Evolutionary conservation across 2,329 filamentous ascomycete genomes (phyloP), one percentile per base, ranked within the genome.

Genomic region (Fusarium caatingaense): DNA sequence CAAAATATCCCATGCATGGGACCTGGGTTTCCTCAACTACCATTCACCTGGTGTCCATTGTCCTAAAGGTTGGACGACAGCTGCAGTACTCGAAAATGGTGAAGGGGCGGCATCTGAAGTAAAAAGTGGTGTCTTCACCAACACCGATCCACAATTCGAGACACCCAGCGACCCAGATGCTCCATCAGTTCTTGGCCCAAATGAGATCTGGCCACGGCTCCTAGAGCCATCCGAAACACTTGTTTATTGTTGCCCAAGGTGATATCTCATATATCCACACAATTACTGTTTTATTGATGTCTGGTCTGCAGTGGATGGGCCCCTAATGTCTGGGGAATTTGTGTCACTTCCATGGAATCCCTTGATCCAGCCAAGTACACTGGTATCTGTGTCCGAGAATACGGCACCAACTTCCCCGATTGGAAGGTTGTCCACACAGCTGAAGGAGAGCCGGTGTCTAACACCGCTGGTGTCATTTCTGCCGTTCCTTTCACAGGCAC

Each of bases 11-110:
- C 18, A 50, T 16, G n/a, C 47, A 37, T 46, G 64, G 5, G 40
- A 49, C 1, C 61, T 68, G 8, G 65, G 60, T 3, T 56, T 66
- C 15, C 37, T 75, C 16, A 27, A 47, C 0, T 74, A 76, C 44
- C 63, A 72, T 57, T 78, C 76, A 1, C 73, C 74, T 0, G 76
- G 71, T 1, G 23, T 74, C 3, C 42, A 54, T 10, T 78, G 73
- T 13, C 75, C 74, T 3, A 62, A 69, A 0, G 69, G 68, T 0
- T 75, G 74, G 72, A 75, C 72, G 8, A 77, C 73, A 5, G 74
- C 61, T 1, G 76, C 68, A 15, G 30, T 62, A 2, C 40, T 74
- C 20, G 63, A 63, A 1, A 63, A 55, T 21, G 53, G 55, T 23
- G 56, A 50, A 3, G 50, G 56, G 15, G 44, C 64, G 6, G 42